phyloP scores from a whole-genome alignment of 2,329 filamentous ascomycete species.

The Fusarium drepaniforme region DNA sequence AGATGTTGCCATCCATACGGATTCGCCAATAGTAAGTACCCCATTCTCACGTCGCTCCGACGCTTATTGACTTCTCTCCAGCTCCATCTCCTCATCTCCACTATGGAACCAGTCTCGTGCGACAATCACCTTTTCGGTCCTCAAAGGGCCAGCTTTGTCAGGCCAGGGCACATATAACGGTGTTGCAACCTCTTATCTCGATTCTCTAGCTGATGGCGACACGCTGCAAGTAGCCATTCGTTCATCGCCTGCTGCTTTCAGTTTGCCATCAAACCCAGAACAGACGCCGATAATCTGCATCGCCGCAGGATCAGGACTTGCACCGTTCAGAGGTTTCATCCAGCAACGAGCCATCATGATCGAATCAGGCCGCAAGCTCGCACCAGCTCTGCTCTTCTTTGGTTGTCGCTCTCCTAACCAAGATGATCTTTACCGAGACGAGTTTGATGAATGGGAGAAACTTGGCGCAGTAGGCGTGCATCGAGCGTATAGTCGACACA shows the following conservation, averaged over 20 bases:
- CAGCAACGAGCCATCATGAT: neutral
- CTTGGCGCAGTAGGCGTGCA: neutral
- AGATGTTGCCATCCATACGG: neutral
- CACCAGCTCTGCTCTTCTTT: neutral
- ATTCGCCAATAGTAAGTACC: neutral
- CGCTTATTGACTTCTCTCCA: neutral
- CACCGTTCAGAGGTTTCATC: neutral
- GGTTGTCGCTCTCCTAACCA: neutral
- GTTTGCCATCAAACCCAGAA: neutral
- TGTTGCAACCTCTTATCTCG: neutral
- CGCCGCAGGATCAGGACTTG: neutral
- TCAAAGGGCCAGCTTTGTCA: neutral
- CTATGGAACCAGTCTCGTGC: neutral
- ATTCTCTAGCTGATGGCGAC: neutral
- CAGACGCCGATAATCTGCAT: slow-evolving; percentile 2
- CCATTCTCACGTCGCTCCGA: neutral
- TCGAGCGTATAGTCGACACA: neutral
- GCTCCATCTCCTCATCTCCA: slow-evolving; percentile 1
- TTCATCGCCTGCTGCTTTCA: neutral
- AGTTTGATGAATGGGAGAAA: neutral
- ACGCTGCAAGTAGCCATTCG: neutral
- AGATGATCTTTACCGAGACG: neutral
- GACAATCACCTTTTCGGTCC: neutral
- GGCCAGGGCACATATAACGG: neutral
- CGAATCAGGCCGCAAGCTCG: neutral